A percentile compares a stretch with the other conserved stretches of the same genome.
Evolutionary conservation across 306 rosid genomes (phyloP).

Genomic region (barrel medic (Medicago truncatula)): DNA sequence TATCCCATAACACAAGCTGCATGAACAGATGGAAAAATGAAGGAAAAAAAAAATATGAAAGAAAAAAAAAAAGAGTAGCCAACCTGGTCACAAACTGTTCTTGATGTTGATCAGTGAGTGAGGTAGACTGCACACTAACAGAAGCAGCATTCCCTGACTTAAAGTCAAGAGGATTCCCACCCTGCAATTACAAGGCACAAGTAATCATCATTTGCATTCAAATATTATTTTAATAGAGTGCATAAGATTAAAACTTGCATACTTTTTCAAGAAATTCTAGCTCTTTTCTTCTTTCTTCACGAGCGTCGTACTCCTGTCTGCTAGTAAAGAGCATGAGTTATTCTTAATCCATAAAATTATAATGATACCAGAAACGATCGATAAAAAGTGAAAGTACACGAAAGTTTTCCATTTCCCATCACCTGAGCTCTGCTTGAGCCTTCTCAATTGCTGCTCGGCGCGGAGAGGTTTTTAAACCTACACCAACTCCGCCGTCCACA

Average conservation of each 20-base stretch:
- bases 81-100: constrained; percentile 96
- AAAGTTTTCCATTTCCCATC: constrained; percentile 39
- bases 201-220: constrained; percentile 37
- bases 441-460: constrained; percentile 88
- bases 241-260: constrained; percentile 49
- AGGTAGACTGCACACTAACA: constrained; percentile 95
- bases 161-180: constrained; percentile 97
- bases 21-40: constrained; percentile 16
- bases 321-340: constrained; percentile 51
- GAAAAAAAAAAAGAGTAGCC: background rate
- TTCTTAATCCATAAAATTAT: constrained; percentile 29
- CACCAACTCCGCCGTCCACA: constrained; percentile 93
- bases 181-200: constrained; percentile 62
- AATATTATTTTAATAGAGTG: constrained; percentile 13
- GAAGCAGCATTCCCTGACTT: constrained; percentile 86
- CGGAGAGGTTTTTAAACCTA: constrained; percentile 96
- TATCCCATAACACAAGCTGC: constrained; percentile 35
- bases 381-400: constrained; percentile 34
- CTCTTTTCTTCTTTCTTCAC: constrained; percentile 94
- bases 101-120: constrained; percentile 88
- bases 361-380: constrained; percentile 26
- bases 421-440: constrained; percentile 98
- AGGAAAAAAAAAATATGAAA: background rate
- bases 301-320: constrained; percentile 93
- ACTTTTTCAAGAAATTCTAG: constrained; percentile 98